Conservation (phyloP, 2,329 filamentous ascomycete species). For the Pseudogymnoascus sp. region DNA sequence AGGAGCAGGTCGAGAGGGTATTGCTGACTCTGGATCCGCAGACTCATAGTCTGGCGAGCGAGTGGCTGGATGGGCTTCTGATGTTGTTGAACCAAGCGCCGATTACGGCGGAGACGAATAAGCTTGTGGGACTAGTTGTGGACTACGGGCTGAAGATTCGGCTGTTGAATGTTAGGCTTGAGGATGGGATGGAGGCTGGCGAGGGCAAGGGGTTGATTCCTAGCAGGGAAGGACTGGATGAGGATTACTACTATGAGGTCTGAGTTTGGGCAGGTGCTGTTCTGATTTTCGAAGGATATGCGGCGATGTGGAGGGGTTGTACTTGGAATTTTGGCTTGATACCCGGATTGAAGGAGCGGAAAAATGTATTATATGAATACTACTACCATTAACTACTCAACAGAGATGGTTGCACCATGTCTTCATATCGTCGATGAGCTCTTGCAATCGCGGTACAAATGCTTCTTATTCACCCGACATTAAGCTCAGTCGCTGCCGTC, state of each 20-base stretch:
- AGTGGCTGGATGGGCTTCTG: constrained; percentile 91
- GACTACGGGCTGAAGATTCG: constrained; percentile 91
- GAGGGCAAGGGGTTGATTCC: constrained; percentile 67
- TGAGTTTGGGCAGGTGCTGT: constrained; percentile 26
- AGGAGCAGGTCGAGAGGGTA: constrained; percentile 52
- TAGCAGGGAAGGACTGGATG: constrained; percentile 74
- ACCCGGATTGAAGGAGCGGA: constrained; percentile 6
- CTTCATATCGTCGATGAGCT: neutral
- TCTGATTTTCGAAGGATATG: neutral
- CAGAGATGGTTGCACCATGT: neutral
- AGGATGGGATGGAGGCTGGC: constrained; percentile 56
- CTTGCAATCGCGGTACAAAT: neutral
- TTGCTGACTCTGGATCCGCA: constrained; percentile 77
- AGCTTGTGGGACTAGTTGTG: constrained; percentile 73
- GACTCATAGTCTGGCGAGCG: constrained; percentile 75
- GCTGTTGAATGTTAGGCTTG: constrained; percentile 80
- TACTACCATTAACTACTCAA: neutral
- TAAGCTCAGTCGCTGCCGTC: neutral
- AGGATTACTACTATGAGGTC: constrained; percentile 87
- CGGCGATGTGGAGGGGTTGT: constrained; percentile 3
- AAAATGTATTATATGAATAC: constrained; percentile 2
- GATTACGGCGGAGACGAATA: constrained; percentile 93
- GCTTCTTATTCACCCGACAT: neutral
- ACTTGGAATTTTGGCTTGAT: constrained; percentile 9
- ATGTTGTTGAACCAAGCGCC: constrained; percentile 93